These are phyloP conservation scores for Ligustrum vulgare DNA, from an alignment of 257 asterid genomes.

Conservation along the genomic window DNA sequence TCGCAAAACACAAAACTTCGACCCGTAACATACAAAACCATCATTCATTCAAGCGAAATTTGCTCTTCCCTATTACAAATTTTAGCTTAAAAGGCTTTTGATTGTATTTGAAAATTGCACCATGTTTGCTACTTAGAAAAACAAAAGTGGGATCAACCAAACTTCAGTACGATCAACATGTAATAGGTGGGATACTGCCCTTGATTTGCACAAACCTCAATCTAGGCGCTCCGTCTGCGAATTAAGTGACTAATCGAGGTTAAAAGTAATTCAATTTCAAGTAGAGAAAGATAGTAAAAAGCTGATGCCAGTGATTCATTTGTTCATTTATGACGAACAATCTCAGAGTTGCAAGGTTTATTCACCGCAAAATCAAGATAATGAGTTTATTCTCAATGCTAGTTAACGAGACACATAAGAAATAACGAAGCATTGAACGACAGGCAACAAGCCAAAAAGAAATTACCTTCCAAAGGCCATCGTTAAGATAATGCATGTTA, in stretches of 20 bases:
- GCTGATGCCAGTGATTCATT: not conserved
- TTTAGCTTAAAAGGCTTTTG: not conserved
- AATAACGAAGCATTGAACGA: too few relatives aligned
- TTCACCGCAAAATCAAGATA: not conserved
- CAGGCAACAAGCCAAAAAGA: not conserved
- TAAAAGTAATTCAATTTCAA: not conserved
- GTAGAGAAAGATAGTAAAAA: not conserved
- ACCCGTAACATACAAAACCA: not conserved
- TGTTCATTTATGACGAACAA: not conserved
- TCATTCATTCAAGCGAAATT: not conserved
- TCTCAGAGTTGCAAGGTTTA: not conserved
- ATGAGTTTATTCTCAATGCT: not conserved
- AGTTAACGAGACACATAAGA: not conserved
- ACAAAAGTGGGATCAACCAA: not conserved
- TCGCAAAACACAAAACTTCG: too few relatives aligned
- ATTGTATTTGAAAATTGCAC: not conserved
- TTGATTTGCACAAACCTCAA: conserved; percentile 24
- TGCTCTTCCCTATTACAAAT: not conserved
- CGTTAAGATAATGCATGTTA: conserved; percentile 98
- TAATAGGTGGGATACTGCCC: not conserved
- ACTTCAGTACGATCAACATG: not conserved
- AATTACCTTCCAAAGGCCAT: conserved; percentile 98
- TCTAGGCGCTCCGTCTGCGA: conserved; percentile 71
- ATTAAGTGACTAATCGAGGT: not conserved
- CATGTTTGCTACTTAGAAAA: not conserved